Percentiles rank a stretch among this genome's conserved stretches.
These are phyloP conservation scores for Monosporascus sp. DNA, from an alignment of 2,329 filamentous ascomycete genomes.

Conservation along the genomic window DNA sequence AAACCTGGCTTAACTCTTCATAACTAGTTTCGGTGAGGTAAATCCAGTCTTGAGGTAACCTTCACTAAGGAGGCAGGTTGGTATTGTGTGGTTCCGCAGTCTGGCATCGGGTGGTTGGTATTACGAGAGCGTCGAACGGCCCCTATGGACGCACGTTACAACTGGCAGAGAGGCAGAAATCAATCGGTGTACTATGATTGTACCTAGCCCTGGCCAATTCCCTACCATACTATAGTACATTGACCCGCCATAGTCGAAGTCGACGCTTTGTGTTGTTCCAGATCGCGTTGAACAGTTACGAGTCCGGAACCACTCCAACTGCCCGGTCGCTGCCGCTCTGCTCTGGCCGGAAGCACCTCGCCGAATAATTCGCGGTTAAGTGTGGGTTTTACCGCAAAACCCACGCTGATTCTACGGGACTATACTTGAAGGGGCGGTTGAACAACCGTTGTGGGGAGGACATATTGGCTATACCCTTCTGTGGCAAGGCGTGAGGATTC, in stretches of 20 bases:
- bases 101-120: neutral
- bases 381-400: neutral
- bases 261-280: too few relatives aligned
- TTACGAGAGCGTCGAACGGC: neutral
- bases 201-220: too few relatives aligned
- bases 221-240: too few relatives aligned
- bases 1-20: neutral
- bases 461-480: neutral
- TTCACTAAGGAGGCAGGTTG: neutral
- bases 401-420: neutral
- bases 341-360: neutral
- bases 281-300: neutral
- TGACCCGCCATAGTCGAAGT: too few relatives aligned
- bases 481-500: neutral
- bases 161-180: too few relatives aligned
- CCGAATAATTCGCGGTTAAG: neutral
- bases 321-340: neutral
- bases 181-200: too few relatives aligned
- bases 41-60: neutral
- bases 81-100: too few relatives aligned
- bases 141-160: too few relatives aligned
- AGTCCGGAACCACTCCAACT: neutral
- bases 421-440: neutral
- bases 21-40: neutral
- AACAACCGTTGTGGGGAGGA: neutral